Evolutionary conservation across 1,284 basidiomycete species (phyloP), one percentile per base, ranked within the genome.

Genomic region (Irpex lacteus): DNA sequence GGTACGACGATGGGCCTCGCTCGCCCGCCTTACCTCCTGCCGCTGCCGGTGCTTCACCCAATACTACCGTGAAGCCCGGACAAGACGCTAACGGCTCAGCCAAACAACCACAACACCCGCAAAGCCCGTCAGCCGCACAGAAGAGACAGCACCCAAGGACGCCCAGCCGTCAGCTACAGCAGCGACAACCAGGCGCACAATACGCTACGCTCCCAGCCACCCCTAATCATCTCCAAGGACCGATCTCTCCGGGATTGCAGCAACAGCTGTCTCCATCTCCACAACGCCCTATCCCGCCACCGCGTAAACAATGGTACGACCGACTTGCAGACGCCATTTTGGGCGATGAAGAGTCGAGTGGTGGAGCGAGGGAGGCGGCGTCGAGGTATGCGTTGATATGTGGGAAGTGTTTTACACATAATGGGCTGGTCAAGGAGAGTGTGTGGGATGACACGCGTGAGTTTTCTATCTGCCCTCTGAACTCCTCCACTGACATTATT

Each of bases 371-470:
- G 49, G 76, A 80, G 44, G 76, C 82, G 6, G 78, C 82, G 7
- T 84, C 83, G 34, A 89, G 93, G 65, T 99, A 96, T 71, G 98
- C 97, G 1, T 84, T 99, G 63, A 98, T 99, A 52, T 99, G 97
- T 76, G 88, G 89, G 65, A 90, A 90, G 69, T 99, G 97, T 75
- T 97, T 95, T 73, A 80, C 88, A 13, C 97, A 99, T 77, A 99
- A 99, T 71, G 97, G 97, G 0, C 82, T 99, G 7, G 93, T 97
- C 3, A 91, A 92, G 66, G 92, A 95, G 75, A 89, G 87, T 65
- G 85, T 94, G 75, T 98, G 94, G 87, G 91, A 95, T 71, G 89
- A 94, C 66, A 87, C 94, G 60, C 94, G 96, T 98, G 72, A 77
- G 95, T 71, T 34, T 13, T 18, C 40, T 38, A 26, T 26, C 26